Percentiles rank a stretch among this genome's conserved stretches.
phyloP scores from a whole-genome alignment of 1,284 basidiomycete genomes.

The Tylopilus sp. region DNA sequence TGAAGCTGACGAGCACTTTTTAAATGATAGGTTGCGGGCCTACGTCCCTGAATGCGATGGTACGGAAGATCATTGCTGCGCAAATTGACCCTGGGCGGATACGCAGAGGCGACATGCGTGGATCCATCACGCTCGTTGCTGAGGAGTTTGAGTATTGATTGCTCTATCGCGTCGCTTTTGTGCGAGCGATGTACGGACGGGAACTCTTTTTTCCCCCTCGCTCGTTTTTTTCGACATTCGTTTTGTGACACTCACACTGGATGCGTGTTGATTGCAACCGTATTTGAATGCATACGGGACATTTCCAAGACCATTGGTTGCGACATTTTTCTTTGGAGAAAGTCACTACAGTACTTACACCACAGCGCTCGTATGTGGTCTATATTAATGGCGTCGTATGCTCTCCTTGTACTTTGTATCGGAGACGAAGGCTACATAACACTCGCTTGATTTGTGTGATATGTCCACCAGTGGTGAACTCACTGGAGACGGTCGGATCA shows the following conservation, averaged over 20 bases:
- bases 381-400: neutral
- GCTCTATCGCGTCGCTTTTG: neutral
- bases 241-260: slow-evolving; percentile 9
- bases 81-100: slow-evolving; percentile 58
- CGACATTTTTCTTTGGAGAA: neutral
- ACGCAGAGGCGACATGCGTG: slow-evolving; percentile 56
- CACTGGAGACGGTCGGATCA: too few species aligned
- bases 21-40: slow-evolving; percentile 63
- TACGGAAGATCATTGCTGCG: slow-evolving; percentile 62
- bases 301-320: neutral
- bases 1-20: neutral
- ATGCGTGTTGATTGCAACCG: neutral
- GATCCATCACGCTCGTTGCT: slow-evolving; percentile 56
- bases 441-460: too few species aligned
- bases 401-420: neutral
- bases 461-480: too few species aligned
- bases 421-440: too few species aligned
- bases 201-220: neutral
- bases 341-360: neutral
- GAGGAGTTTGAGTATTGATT: slow-evolving; percentile 63
- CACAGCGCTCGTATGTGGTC: neutral
- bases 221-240: slow-evolving; percentile 4
- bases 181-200: neutral
- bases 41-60: slow-evolving; percentile 62
- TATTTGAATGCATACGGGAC: neutral